Base-by-base conservation (phyloP, 225 moss, liverwort and hornwort species). In the Marchantia polymorpha region DNA sequence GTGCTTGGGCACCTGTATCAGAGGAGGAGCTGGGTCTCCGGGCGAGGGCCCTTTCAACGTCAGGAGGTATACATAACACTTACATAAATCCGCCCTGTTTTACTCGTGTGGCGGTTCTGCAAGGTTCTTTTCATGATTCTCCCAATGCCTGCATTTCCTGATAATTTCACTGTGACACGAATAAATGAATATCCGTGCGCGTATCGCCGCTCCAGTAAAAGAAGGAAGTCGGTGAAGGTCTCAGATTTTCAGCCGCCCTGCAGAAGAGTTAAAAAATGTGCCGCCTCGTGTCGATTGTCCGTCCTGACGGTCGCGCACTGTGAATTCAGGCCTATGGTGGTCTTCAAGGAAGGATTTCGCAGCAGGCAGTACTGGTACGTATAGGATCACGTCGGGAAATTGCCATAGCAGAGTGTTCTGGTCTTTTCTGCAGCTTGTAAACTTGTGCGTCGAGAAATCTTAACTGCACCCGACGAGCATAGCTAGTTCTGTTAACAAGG, bases 331-430 rank as follows among this genome's bases (percentile, higher is more conserved):
- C 97, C 97, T 65, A 86, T 97, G 22, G 93, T 97, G 74, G 97
- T 97, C 27, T 97, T 97, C 86, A 97, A 97, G 81, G 97, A 97
- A 84, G 97, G 94, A 30, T 97, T 97, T 72, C 89, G 97, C 71
- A 94, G 88, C 83, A 93, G 97, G 39, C 89, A 92, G 76, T 97
- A 97, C 82, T 97, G 97, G 93, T 97, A 83, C 48, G 20, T 39
- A 39, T 2, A 39, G 2, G 39, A 39, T 39, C 5, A 39, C 39
- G 39, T 39, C 39, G 39, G 2, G 39, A 2, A 39, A 39, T 39
- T 39, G 39, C 39, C n/a, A n/a, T 39, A 39, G 39, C 39, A 39
- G 39, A 39, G 3, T 39, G 39, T 39, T 5, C 39, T 39, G 39
- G 39, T 39, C 39, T 39, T 39, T 39, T 39, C 39, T 39, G 39